Evolutionary conservation across 2,329 filamentous ascomycete species (phyloP), one percentile per base, ranked within the genome.

Genomic region (Tolypocladium ophioglossoides): DNA sequence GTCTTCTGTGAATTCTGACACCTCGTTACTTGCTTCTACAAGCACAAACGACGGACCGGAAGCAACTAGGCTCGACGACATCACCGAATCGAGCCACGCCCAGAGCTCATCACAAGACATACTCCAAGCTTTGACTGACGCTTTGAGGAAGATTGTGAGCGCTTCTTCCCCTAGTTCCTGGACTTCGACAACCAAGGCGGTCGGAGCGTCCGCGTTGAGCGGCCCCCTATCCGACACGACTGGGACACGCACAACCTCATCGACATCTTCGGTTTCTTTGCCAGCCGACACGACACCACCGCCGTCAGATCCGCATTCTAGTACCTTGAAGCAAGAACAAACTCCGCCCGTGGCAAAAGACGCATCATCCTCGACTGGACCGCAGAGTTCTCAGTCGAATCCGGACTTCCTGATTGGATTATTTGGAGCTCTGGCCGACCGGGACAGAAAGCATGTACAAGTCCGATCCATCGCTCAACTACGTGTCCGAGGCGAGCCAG

Each of bases 81-180:
- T 30, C 5, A 16, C 41, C 2, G 44, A 52, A 7, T 34, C 40
- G n/a, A 30, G 49, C 20, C n/a, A 16, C 3, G 16, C 41, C 9
- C 39, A 38, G 12, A 24, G 9, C 18, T 20, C 27, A 18, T 30
- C 46, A 4, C 24, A 32, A 24, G 32, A 24, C 47, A 38, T 62
- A 14, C 53, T 61, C 22, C 54, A 54, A 27, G 53, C 54, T n/a
- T 54, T 63, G 37, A 52, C 53, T 18, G 38, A 58, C 20, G 60
- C 59, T 20, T 51, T 63, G 30, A 59, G 40, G n/a, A 40, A 41
- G 20, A 48, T 52, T 3, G 14, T 60, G 12, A 40, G 24, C 14
- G 44, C n/a, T 18, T 51, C 57, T 24, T 35, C 12, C 11, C 12
- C 27, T 10, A 27, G 10, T 12, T 12, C 24, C 24, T 46, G n/a